A percentile compares a stretch with the other conserved stretches of the same genome.
Evolutionary conservation across 257 asterid species (phyloP).

Genomic region (Solanum stenotomum): DNA sequence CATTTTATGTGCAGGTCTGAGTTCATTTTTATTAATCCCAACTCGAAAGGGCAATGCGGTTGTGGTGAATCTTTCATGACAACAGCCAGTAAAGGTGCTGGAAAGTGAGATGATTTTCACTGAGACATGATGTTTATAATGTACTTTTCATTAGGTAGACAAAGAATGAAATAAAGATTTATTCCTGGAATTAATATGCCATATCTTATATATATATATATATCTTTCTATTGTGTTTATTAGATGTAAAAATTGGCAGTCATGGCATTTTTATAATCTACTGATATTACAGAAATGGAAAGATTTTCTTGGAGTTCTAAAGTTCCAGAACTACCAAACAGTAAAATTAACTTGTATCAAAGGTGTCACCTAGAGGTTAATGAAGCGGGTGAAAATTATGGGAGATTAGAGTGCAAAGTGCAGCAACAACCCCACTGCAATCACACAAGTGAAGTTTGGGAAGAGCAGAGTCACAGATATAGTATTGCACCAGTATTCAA

Average conservation of each 20-base stretch:
- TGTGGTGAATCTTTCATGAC: conserved; percentile 22
- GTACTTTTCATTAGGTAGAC: background rate
- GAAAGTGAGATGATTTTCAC: background rate
- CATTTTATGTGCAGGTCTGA: conserved; percentile 9
- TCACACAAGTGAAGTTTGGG: background rate
- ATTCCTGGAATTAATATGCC: background rate
- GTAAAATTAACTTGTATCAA: background rate
- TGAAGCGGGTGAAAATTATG: background rate
- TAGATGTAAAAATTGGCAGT: background rate
- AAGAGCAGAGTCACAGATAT: background rate
- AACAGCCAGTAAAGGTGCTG: background rate
- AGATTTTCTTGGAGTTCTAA: background rate
- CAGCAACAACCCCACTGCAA: background rate
- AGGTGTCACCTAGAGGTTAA: background rate
- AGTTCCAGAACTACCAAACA: background rate
- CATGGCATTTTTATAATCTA: background rate
- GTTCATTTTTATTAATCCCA: conserved; percentile 11
- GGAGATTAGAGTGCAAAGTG: background rate
- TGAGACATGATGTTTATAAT: background rate
- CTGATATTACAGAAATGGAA: background rate
- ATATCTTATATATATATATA: background rate
- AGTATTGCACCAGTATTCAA: no score
- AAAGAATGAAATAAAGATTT: background rate
- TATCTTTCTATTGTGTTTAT: background rate
- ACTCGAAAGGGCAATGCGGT: conserved; percentile 18